Evolutionary conservation across 192 early-diverging fungal genomes (phyloP), one percentile per base, ranked within the genome.

Genomic region (Coemansia sp.): DNA sequence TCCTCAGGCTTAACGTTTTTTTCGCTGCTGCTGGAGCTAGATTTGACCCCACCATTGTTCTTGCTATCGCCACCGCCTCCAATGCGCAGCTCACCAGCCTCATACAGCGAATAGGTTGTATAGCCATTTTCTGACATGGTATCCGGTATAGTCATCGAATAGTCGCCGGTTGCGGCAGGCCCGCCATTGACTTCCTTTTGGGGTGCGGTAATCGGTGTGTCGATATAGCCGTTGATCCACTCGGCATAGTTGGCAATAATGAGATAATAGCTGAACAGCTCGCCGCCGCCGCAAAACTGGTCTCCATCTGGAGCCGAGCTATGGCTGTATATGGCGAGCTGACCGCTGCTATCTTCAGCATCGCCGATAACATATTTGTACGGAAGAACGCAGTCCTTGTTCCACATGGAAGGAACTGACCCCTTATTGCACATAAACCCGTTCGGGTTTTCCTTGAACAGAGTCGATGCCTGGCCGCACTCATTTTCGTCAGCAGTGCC

Each of bases 201-300:
- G n/a, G n/a, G n/a, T n/a, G 14, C n/a, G 2, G 14, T 15, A 17
- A 38, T 38, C 4, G 8, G n/a, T 10, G 36, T 10, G n/a, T 38
- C 5, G 2, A 38, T 42, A 1, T 11, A 2, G 12, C 17, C 4
- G 3, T 25, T 12, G 26, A 36, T 36, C 64, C 57, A 67, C 0
- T 45, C 20, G 1, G 59, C 26, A 23, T 67, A 67, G 40, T 67
- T 58, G 27, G 47, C 30, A 12, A 67, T 32, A 31, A 60, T 34
- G 0, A 57, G 59, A 36, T 67, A 67, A 52, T 67, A 67, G 57
- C 23, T 67, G 20, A 55, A 38, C 9, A 67, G 31, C 0, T 38
- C 28, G 7, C 23, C 27, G 8, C 23, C 36, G 4, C 3, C n/a
- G 8, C 64, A 58, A 8, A 55, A 51, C 3, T 26, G 51, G 21